Percentiles rank a stretch among this genome's conserved stretches.
Conservation (phyloP, 768 basidiomycete species). For the Suillus alpinus region DNA sequence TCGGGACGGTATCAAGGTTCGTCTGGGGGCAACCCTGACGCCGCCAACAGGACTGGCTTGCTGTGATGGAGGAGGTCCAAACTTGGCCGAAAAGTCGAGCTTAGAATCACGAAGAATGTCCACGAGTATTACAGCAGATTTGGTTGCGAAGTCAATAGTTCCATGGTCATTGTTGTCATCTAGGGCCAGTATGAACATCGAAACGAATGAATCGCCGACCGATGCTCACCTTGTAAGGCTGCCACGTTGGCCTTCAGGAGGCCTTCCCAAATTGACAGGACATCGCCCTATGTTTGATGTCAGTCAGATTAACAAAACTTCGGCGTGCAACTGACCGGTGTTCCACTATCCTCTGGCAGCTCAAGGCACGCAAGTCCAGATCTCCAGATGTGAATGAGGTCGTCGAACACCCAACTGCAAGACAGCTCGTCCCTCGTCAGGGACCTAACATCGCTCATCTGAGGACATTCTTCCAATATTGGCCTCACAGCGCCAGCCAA, state of each 20-base stretch:
- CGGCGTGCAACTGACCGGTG: constrained; percentile 46
- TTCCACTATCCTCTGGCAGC: constrained; percentile 40
- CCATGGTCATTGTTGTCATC: constrained; percentile 43
- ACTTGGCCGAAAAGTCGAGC: constrained; percentile 40
- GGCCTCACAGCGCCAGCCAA: constrained; percentile 48
- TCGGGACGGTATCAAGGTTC: constrained; percentile 11
- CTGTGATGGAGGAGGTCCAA: constrained; percentile 14
- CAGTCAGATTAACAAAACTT: constrained; percentile 4
- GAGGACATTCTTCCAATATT: constrained; percentile 53
- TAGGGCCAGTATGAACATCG: constrained; percentile 20
- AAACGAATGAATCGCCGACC: neutral
- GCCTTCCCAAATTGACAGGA: constrained; percentile 56
- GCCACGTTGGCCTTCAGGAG: constrained; percentile 50
- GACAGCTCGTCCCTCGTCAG: constrained; percentile 58
- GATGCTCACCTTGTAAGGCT: constrained; percentile 41
- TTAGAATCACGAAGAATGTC: constrained; percentile 47
- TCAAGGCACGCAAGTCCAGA: constrained; percentile 42
- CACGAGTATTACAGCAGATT: constrained; percentile 41
- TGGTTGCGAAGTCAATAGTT: constrained; percentile 37
- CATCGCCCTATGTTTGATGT: constrained; percentile 36
- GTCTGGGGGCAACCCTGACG: constrained; percentile 7
- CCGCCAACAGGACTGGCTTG: constrained; percentile 2
- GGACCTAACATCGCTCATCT: constrained; percentile 51
- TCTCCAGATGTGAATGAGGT: constrained; percentile 54
- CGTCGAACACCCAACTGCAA: constrained; percentile 49